A percentile compares a stretch with the other conserved stretches of the same genome.
Evolutionary conservation across 352 stramenopile species (phyloP).

Genomic region (Phytopythium mirpurense): DNA sequence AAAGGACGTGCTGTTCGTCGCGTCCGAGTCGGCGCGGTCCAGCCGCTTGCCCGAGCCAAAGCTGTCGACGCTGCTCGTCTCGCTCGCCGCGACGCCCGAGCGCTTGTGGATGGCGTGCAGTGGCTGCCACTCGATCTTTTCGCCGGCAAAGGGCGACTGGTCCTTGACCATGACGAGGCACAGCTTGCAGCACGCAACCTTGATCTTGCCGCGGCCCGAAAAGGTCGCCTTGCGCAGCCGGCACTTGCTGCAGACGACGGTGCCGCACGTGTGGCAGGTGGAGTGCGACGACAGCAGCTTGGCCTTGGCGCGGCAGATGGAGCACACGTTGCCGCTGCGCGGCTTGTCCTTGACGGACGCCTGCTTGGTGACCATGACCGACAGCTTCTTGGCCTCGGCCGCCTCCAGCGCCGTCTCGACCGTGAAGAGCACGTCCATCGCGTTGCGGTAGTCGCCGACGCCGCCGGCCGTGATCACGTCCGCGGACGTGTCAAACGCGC

Average conservation of each 20-base stretch:
- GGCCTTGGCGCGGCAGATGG: constrained; percentile 55
- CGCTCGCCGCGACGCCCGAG: not conserved
- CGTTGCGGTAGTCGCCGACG: constrained; percentile 57
- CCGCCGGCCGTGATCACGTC: constrained; percentile 57
- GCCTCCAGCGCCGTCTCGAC: constrained; percentile 34
- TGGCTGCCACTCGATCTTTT: constrained; percentile 32
- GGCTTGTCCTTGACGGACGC: constrained; percentile 25
- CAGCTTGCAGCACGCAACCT: constrained; percentile 68
- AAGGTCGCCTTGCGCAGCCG: constrained; percentile 57
- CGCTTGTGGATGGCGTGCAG: constrained; percentile 25
- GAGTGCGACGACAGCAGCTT: constrained; percentile 47
- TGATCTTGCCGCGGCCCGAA: constrained; percentile 48
- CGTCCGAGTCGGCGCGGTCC: constrained; percentile 18
- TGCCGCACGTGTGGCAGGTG: constrained; percentile 59
- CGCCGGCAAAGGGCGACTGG: constrained; percentile 56
- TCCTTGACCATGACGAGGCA: constrained; percentile 66
- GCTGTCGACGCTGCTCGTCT: constrained; percentile 8
- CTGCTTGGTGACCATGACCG: constrained; percentile 45
- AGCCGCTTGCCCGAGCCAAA: constrained; percentile 17
- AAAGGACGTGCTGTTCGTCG: constrained; percentile 23
- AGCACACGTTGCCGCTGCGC: constrained; percentile 42
- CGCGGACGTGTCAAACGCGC: constrained; percentile 57
- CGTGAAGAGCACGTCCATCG: constrained; percentile 66
- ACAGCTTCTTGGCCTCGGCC: constrained; percentile 69
- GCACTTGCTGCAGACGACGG: constrained; percentile 72